phyloP scores from a whole-genome alignment of 805 yeast genomes.

The Ogataea glucozyma region DNA sequence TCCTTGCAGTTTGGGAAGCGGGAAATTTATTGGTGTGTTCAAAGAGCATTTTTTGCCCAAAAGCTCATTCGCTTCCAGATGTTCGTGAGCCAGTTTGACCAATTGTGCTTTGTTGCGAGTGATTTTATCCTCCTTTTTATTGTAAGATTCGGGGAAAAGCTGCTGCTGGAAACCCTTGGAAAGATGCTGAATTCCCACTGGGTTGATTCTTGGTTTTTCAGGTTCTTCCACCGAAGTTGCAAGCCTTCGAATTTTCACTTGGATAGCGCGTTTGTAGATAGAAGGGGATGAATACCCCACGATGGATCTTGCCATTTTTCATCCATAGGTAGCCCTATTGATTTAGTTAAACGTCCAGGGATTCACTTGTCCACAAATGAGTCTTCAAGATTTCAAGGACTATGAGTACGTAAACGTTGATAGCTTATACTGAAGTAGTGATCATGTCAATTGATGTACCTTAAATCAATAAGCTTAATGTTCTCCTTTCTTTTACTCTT shows the following conservation, averaged over 20 bases:
- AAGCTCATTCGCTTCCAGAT: constrained; percentile 62
- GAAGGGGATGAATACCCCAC: not conserved
- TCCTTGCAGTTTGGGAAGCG: constrained; percentile 77
- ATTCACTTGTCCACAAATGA: no score
- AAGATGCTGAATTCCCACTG: constrained; percentile 79
- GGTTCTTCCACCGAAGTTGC: not conserved
- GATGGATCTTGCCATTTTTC: no score
- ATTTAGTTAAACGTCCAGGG: no score
- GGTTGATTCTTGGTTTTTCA: constrained; percentile 59
- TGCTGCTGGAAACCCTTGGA: constrained; percentile 58
- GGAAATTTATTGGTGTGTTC: constrained; percentile 56
- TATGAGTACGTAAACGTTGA: no score
- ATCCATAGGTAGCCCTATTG: no score
- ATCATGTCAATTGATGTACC: no score
- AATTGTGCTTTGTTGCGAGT: constrained; percentile 37
- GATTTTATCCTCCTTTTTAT: constrained; percentile 21
- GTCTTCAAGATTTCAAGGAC: no score
- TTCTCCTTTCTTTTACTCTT: no score
- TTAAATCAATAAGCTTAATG: no score
- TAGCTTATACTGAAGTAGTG: no score
- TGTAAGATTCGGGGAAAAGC: constrained; percentile 49
- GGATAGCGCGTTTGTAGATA: not conserved
- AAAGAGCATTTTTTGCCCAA: constrained; percentile 72
- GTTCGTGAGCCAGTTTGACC: constrained; percentile 56
- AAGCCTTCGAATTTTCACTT: not conserved